Evolutionary conservation across 2,329 filamentous ascomycete genomes (phyloP), one percentile per base, ranked within the genome.

Genomic region (Xylaria sp.): DNA sequence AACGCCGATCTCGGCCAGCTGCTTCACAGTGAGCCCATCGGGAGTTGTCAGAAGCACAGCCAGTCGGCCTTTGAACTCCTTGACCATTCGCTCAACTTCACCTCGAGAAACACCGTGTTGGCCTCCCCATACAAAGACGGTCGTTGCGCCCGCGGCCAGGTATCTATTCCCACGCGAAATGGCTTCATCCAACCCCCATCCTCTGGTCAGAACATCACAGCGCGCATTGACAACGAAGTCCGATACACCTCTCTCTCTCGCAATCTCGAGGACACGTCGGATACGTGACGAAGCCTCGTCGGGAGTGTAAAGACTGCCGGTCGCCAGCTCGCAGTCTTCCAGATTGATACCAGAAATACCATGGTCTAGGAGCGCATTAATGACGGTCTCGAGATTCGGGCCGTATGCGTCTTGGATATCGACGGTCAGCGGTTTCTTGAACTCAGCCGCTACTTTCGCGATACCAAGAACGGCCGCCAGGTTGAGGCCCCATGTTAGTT

Each of bases 341-440:
- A 88, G 73, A 71, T 88, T 88, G 60, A 81, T 81, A 0, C 86
- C 85, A 17, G 85, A 85, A 0, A 79, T 85, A 1, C 84, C 85
- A 0, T 83, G 65, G 3, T 79, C 76, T 40, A 87, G 80, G 2
- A 83, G 74, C 4, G 74, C 74, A 11, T 73, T 72, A 11, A 86
- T 77, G 0, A 80, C 83, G 15, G 80, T 79, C 38, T 81, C 81
- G 2, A 84, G 71, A 46, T 59, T 75, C 44, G 74, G 69, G 6
- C 80, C 59, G 26, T 62, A 62, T 11, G 48, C 59, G 70, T 87
- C 85, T 75, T 87, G 85, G 23, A 87, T 74, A 71, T 88, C 86
- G 17, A 83, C 84, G 0, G 83, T 85, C 5, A 88, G 72, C 0
- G 84, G 83, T 9, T 81, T 80, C 33, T 69, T 62, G 42, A 66